Evolutionary conservation across 129 eudicot species (phyloP).

Genomic region (Smallanthus sonchifolius): DNA sequence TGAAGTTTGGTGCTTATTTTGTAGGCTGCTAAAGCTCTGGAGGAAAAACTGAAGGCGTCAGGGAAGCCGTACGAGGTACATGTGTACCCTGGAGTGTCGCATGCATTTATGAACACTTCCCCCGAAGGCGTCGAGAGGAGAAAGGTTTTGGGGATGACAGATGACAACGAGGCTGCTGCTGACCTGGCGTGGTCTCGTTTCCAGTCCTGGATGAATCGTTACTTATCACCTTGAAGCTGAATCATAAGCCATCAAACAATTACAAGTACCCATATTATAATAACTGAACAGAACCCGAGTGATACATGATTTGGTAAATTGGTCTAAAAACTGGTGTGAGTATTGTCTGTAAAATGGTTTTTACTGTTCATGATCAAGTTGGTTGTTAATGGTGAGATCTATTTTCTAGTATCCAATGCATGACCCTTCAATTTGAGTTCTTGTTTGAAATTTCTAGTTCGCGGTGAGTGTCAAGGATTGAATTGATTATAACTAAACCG

Average conservation of each 20-base stretch:
- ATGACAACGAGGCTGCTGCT: slow-evolving; percentile 55
- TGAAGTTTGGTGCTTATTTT: neutral
- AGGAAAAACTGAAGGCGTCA: slow-evolving; percentile 77
- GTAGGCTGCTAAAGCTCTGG: slow-evolving; percentile 76
- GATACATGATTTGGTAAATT: too few species aligned
- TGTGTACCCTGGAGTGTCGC: slow-evolving; percentile 58
- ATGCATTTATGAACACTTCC: slow-evolving; percentile 90
- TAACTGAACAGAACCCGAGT: neutral
- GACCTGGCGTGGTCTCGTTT: slow-evolving; percentile 89
- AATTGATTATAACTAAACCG: too few species aligned
- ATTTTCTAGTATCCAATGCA: neutral
- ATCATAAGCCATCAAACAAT: neutral
- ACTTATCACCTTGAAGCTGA: slow-evolving; percentile 41
- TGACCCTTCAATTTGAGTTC: neutral
- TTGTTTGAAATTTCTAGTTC: neutral
- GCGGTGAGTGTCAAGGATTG: too few species aligned
- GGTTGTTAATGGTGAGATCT: slow-evolving; percentile 11
- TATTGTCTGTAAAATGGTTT: slow-evolving; percentile 1
- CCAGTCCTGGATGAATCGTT: slow-evolving; percentile 67
- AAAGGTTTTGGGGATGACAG: slow-evolving; percentile 64
- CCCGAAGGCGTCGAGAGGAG: slow-evolving; percentile 73
- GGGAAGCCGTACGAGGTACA: slow-evolving; percentile 73
- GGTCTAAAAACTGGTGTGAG: neutral
- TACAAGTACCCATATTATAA: neutral
- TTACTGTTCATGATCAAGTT: neutral